Evolutionary conservation across 768 basidiomycete genomes (phyloP), one percentile per base, ranked within the genome.

Genomic region (Chalciporus chontae): DNA sequence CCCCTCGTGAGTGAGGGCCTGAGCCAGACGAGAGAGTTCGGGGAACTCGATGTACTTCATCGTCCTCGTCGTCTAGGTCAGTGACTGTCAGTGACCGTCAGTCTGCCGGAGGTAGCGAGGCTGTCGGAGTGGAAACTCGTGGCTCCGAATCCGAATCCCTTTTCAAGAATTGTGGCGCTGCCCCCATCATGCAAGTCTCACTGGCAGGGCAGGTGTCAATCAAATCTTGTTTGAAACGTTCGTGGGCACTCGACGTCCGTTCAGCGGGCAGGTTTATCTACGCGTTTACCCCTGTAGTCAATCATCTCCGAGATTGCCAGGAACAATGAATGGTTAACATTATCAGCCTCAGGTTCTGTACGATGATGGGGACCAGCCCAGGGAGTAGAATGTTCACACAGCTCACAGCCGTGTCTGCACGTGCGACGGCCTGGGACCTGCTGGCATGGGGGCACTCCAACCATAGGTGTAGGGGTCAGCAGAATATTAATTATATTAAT

Each of bases 21-120:
- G 81, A 0, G 87, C 83, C 50, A 96, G 81, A 47, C 78, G 78
- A 11, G 85, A 81, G 3, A 94, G 76, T 39, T 85, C 81, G n/a
- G 90, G 87, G 44, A 79, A 77, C 63, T 94, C 88, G 58, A 94
- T 86, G 73, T 85, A 94, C 71, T 94, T 94, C 93, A 95, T 94
- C 31, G 56, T 47, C 40, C 34, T 36, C 13, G 31, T 31, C 31
- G 34, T 36, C 34, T 38, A 8, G 4, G 5, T 13, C 38, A 19
- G 18, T 9, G 53, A 18, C 8, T 6, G 5, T 13, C 38, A 19
- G 18, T 9, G 53, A 18, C 1, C 13, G 27, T 15, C 52, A 47
- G 29, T 31, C 26, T 9, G 17, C 34, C 37, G 47, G 34, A 29
- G 24, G 32, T 15, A 14, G 36, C 14, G 45, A 21, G 31, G 27